Evolutionary conservation across 129 eudicot genomes (phyloP), one percentile per base, ranked within the genome.

Genomic region (Flaveria ramosissima): DNA sequence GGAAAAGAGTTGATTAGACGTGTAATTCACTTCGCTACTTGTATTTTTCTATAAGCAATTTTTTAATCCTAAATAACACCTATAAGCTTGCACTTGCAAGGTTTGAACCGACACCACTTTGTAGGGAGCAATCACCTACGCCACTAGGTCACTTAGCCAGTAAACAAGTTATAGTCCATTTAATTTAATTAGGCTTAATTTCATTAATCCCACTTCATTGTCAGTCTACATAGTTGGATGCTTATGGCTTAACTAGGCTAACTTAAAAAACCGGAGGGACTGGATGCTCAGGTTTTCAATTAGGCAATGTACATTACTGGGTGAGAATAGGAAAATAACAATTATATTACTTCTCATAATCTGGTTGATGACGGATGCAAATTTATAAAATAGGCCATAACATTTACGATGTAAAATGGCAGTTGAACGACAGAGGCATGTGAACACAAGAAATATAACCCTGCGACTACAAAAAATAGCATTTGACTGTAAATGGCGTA

Each of bases 401-500:
- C 70, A 69, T 78, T 68, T 55, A 32, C 48, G 15, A 20, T 43
- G 78, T 20, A 74, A 27, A 2, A 45, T 23, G 12, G 7, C 8
- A 19, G 78, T 51, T 61, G 16, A 57, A 8, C 6, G 1, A 8
- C 4, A 57, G 16, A 59, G 65, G 15, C 10, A 59, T 36, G 77
- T 19, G 16, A 71, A 56, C 21, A 77, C 23, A 45, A 1, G 20
- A 20, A 45, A 59, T 9, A 59, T 20, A 59, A 19, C 62, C 11
- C 10, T 59, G 30, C 5, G 43, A 69, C 41, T 69, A 68, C 16
- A 43, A 16, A 43, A 16, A 14, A 32, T 16, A 81, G 52, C 21
- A 62, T 56, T 70, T 52, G 39, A 36, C 13, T 68, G 56, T 43
- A 50, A 68, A 72, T 56, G 63, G 32, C 87, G 51, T 93, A 91